Conservation (phyloP, 2,329 filamentous ascomycete genomes). For the Fusarium sp. region DNA sequence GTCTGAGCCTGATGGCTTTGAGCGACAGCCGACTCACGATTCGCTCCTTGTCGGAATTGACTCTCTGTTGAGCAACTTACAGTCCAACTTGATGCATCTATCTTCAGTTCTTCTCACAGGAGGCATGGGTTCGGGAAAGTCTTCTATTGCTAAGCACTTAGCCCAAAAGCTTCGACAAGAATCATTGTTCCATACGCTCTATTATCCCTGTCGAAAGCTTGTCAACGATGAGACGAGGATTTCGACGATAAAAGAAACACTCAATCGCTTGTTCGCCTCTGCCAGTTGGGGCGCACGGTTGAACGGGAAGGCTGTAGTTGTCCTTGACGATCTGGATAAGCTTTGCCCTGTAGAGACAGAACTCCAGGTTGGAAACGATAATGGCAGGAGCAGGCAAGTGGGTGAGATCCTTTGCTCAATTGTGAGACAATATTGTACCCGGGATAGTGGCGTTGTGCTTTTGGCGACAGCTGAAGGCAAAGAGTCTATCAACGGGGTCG, state of each 20-base stretch:
- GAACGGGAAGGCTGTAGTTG: conserved; percentile 83
- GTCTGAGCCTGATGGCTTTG: conserved; percentile 56
- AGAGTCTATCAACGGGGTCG: conserved; percentile 88
- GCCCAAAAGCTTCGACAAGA: conserved; percentile 78
- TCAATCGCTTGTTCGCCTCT: conserved; percentile 85
- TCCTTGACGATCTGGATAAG: conserved; percentile 93
- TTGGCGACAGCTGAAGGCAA: conserved; percentile 93
- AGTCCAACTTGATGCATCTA: conserved; percentile 81
- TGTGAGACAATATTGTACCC: conserved; percentile 84
- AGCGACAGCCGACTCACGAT: conserved; percentile 66
- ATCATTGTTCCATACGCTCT: conserved; percentile 82
- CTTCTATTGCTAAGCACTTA: conserved; percentile 79
- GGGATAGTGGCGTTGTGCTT: conserved; percentile 83
- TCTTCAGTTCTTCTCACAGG: conserved; percentile 93
- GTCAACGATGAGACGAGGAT: conserved; percentile 92
- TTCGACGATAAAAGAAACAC: conserved; percentile 88
- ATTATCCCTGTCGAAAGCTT: conserved; percentile 86
- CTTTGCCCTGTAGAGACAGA: conserved; percentile 95
- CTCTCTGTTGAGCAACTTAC: conserved; percentile 74
- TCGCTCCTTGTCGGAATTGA: conserved; percentile 87
- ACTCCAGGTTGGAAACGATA: conserved; percentile 91
- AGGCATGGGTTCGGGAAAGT: conserved; percentile 90
- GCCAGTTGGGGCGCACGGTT: conserved; percentile 92
- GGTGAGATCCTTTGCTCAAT: conserved; percentile 89
- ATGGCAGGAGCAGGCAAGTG: conserved; percentile 89